Evolutionary conservation across 1,284 basidiomycete species (phyloP).

Genomic region (Moesziomyces sp.): DNA sequence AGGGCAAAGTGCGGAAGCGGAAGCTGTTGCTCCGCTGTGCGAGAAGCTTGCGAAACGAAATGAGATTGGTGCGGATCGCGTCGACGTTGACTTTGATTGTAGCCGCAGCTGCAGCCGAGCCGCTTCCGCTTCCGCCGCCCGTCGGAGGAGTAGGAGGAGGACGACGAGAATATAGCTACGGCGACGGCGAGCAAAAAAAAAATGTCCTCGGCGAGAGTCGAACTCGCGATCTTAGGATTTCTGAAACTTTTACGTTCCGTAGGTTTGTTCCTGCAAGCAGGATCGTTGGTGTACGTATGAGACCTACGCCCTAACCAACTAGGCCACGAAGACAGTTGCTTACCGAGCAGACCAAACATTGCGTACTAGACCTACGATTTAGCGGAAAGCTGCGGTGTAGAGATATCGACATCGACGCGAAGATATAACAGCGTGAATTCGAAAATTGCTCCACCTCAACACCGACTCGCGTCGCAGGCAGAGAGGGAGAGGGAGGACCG

Average conservation of each 20-base stretch:
- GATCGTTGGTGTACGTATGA: constrained; percentile 42
- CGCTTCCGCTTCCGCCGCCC: not conserved
- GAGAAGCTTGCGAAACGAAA: no score
- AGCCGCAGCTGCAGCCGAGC: no score
- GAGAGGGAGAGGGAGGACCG: no score
- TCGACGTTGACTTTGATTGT: no score
- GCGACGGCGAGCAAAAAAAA: constrained; percentile 1
- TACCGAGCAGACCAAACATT: not conserved
- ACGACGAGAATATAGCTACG: not conserved
- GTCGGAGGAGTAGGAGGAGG: not conserved
- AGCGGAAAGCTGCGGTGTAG: no score
- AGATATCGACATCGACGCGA: no score
- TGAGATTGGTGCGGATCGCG: no score
- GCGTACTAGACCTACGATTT: not conserved
- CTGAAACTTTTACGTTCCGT: constrained; percentile 20
- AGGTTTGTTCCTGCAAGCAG: constrained; percentile 34
- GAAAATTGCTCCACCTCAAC: no score
- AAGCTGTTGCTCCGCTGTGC: no score
- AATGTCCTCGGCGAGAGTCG: constrained; percentile 48
- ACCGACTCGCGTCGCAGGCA: no score
- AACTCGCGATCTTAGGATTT: constrained; percentile 53
- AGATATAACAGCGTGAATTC: no score
- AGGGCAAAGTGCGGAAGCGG: no score
- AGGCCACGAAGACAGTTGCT: constrained; percentile 41
- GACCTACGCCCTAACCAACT: constrained; percentile 53